These are phyloP conservation scores for Kuraishia hungarica DNA, from an alignment of 805 yeast species.

Conservation along the genomic window DNA sequence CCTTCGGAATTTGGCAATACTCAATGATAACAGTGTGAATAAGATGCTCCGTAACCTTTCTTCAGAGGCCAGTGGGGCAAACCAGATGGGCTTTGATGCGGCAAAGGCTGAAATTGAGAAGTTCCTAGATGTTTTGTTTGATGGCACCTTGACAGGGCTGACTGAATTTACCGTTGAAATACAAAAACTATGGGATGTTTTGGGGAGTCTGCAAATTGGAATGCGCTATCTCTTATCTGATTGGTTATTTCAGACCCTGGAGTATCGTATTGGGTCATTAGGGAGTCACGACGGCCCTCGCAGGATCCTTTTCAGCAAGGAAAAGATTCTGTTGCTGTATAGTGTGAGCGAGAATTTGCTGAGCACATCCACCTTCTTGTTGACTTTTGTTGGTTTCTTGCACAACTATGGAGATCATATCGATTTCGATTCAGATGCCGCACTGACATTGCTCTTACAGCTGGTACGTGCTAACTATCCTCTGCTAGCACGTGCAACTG, in stretches of 20 bases:
- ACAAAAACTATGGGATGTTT: neutral
- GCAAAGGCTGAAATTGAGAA: neutral
- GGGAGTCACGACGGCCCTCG: slow-evolving; percentile 17
- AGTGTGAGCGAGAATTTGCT: slow-evolving; percentile 2
- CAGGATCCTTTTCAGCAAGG: slow-evolving; percentile 30
- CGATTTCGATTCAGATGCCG: slow-evolving; percentile 23
- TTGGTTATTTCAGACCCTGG: neutral
- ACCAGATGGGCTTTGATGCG: neutral
- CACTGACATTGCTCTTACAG: neutral
- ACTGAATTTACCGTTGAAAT: slow-evolving; percentile 10
- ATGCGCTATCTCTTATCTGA: neutral
- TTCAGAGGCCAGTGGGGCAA: neutral
- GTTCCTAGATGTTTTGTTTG: neutral
- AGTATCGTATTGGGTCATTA: neutral
- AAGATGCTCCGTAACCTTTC: slow-evolving; percentile 14
- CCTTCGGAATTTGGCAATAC: slow-evolving; percentile 49
- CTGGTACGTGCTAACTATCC: neutral
- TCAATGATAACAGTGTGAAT: slow-evolving; percentile 29
- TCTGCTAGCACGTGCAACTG: neutral
- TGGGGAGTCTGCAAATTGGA: neutral
- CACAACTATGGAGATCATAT: slow-evolving; percentile 28
- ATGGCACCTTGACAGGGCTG: neutral
- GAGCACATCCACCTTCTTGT: slow-evolving; percentile 1
- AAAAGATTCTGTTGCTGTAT: slow-evolving; percentile 15
- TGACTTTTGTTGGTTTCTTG: neutral